Evolutionary conservation across 2,329 filamentous ascomycete genomes (phyloP), one percentile per base, ranked within the genome.

Genomic region (Diaporthe sp.): DNA sequence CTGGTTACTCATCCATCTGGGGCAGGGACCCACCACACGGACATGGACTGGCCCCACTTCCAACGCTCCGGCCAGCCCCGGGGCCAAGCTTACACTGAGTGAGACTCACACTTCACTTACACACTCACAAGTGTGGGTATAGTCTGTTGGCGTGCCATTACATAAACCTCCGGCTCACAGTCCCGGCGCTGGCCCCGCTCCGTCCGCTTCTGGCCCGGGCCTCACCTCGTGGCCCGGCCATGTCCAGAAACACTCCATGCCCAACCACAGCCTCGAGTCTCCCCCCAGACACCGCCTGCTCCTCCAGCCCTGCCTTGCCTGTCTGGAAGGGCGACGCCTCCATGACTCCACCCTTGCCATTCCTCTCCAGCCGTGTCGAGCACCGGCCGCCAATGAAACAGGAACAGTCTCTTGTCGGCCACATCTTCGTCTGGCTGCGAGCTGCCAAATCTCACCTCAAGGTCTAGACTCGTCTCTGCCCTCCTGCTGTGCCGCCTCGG

Each of bases 401-500:
- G 49, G 58, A 55, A 25, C 46, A 55, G 71, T 57, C 58, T 73
- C 74, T 76, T 73, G 42, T 17, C 25, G 71, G 22, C 71, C 42
- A 5, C 31, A 31, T 17, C 25, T 31, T 34, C 10, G 37, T n/a
- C 34, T 46, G 42, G 71, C 34, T 37, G 19, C 51, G 58, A 42
- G 58, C 46, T 44, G 46, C 25, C 46, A 34, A 5, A 5, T 6
- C 51, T 44, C 46, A 37, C 42, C 31, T 25, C 37, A 8, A 2
- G 46, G 19, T 46, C 46, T 73, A 65, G 71, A 37, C 49, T 65
- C 71, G 25, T 19, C 34, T 68, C 60, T 31, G 39, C 17, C 12
- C 25, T 10, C n/a, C 49, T 44, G 46, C 61, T 25, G 39, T n/a
- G 28, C 61, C 57, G 62, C 62, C 39, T 25, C 19, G 37, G 22